Percentiles rank a stretch among this genome's conserved stretches.
phyloP scores from a whole-genome alignment of 805 yeast genomes.

The Kluyveromyces dobzhanskii region DNA sequence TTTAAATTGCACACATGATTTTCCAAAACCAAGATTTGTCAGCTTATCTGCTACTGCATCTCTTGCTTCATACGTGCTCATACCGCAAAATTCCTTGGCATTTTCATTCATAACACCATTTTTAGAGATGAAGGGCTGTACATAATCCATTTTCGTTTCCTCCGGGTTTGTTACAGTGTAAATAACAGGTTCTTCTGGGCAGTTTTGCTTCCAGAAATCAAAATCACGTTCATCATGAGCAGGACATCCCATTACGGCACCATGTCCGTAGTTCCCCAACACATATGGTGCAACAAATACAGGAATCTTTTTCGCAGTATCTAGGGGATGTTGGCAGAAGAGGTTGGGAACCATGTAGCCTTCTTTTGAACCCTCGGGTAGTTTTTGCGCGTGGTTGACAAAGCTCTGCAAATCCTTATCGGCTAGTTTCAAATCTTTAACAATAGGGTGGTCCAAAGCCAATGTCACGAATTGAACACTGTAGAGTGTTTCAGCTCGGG shows the following conservation, averaged over 20 bases:
- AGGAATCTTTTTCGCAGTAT: constrained; percentile 41
- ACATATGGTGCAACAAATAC: constrained; percentile 90
- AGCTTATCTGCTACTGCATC: constrained; percentile 36
- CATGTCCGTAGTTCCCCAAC: constrained; percentile 57
- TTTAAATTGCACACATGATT: constrained; percentile 43
- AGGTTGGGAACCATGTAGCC: constrained; percentile 48
- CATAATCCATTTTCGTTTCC: constrained; percentile 8
- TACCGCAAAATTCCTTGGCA: constrained; percentile 44
- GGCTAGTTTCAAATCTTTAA: constrained; percentile 28
- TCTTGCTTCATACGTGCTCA: constrained; percentile 44
- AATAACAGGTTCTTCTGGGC: constrained; percentile 35
- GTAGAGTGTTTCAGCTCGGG: constrained; percentile 82
- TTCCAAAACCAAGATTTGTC: constrained; percentile 35
- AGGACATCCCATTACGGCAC: constrained; percentile 98
- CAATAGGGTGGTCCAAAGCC: constrained; percentile 62
- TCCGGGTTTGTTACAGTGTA: constrained; percentile 40
- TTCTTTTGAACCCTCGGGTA: constrained; percentile 42
- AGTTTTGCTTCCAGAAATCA: constrained; percentile 67
- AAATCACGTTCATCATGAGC: constrained; percentile 83
- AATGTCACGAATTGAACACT: constrained; percentile 80
- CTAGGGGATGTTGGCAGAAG: constrained; percentile 52
- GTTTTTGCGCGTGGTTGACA: constrained; percentile 30
- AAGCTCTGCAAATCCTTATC: constrained; percentile 41
- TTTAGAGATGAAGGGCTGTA: constrained; percentile 32
- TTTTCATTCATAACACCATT: constrained; percentile 42